Evolutionary conservation across 768 basidiomycete genomes (phyloP).

Genomic region (Termitomyces sp.): DNA sequence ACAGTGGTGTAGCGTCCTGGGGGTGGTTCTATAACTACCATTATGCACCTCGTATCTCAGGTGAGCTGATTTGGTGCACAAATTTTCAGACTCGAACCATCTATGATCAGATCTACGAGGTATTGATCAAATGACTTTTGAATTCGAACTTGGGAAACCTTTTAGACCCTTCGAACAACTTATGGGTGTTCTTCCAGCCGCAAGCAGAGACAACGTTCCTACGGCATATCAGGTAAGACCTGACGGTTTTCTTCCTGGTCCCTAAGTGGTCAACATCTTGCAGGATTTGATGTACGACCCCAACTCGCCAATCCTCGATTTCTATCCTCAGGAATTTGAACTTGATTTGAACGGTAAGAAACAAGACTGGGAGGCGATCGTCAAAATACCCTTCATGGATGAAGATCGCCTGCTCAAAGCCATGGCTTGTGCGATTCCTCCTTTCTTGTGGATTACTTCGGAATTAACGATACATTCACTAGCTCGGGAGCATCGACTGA

Average conservation of each 20-base stretch:
- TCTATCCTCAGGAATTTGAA: conserved; percentile 91
- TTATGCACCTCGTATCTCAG: conserved; percentile 94
- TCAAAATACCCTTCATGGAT: conserved; percentile 98
- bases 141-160: conserved; percentile 83
- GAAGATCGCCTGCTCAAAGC: conserved; percentile 72
- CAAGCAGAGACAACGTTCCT: conserved; percentile 88
- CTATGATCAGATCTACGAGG: conserved; percentile 45
- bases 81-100: neutral
- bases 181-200: conserved; percentile 95
- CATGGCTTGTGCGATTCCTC: conserved; percentile 64
- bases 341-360: conserved; percentile 97
- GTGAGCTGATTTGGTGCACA: conserved; percentile 35
- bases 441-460: neutral
- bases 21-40: conserved; percentile 99
- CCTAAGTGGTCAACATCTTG: neutral
- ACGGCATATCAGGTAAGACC: conserved; percentile 67
- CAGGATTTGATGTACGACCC: conserved; percentile 88
- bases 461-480: neutral
- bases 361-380: conserved; percentile 97
- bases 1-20: conserved; percentile 96
- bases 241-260: neutral
- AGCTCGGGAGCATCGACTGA: conserved; percentile 80
- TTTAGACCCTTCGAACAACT: conserved; percentile 94
- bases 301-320: conserved; percentile 86
- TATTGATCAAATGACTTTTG: conserved; percentile 80